These are phyloP conservation scores for Metschnikowia lachancei DNA, from an alignment of 805 yeast species.

Conservation along the genomic window DNA sequence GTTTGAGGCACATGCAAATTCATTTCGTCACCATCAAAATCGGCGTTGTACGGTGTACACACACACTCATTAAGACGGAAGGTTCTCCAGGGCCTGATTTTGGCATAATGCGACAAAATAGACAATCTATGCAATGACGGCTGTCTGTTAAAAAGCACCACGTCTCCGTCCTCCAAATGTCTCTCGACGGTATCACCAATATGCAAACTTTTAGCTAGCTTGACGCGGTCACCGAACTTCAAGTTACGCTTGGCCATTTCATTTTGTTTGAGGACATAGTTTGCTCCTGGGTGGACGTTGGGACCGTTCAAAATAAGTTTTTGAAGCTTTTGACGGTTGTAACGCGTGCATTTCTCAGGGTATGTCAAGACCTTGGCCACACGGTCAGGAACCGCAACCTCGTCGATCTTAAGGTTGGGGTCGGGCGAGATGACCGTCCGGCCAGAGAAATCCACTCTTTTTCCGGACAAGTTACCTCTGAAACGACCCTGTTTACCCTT, in stretches of 20 bases:
- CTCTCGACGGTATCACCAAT: constrained; percentile 95
- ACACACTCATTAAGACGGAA: constrained; percentile 97
- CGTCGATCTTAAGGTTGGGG: constrained; percentile 91
- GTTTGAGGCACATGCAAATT: constrained; percentile 98
- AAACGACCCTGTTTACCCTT: constrained; percentile 99
- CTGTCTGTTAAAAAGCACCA: constrained; percentile 93
- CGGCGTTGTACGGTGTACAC: constrained; percentile 98
- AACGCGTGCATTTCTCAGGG: constrained; percentile 91
- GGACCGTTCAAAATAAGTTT: constrained; percentile 80
- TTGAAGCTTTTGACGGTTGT: constrained; percentile 77
- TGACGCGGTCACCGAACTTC: constrained; percentile 80
- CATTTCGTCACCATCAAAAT: constrained; percentile 99
- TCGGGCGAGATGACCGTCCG: constrained; percentile 98
- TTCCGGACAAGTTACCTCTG: constrained; percentile 96
- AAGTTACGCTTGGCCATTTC: constrained; percentile 86
- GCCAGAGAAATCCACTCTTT: constrained; percentile 97
- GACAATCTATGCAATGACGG: constrained; percentile 95
- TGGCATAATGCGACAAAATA: constrained; percentile 92
- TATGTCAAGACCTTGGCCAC: constrained; percentile 94
- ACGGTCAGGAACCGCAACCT: constrained; percentile 97
- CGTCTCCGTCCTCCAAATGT: constrained; percentile 95
- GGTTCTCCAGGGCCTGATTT: constrained; percentile 97
- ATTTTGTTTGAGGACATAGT: constrained; percentile 76
- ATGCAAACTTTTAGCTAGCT: constrained; percentile 70
- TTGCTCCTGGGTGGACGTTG: constrained; percentile 91